These are phyloP conservation scores for Narthecium ossifragum DNA, from an alignment of 106 monocot genomes.

Conservation along the genomic window DNA sequence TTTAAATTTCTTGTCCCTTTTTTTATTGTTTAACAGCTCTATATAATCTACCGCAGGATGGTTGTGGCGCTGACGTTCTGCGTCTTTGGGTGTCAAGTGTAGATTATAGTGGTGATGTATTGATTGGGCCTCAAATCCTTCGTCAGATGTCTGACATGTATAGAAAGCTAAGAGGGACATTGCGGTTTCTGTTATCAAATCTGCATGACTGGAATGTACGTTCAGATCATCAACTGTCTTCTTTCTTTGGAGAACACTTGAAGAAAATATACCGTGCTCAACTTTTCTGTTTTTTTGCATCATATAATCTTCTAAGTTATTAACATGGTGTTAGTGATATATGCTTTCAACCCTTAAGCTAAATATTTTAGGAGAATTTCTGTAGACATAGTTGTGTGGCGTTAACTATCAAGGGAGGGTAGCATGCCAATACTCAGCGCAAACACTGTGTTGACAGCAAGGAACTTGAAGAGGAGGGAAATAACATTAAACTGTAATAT, in stretches of 20 bases:
- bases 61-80: conserved; percentile 96
- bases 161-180: conserved; percentile 86
- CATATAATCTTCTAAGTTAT: too few species aligned
- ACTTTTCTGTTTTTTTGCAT: too few species aligned
- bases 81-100: conserved; percentile 99
- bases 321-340: too few species aligned
- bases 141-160: conserved; percentile 98
- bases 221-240: conserved; percentile 17
- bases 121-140: conserved; percentile 88
- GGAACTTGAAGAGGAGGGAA: too few species aligned
- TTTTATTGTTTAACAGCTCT: conserved; percentile 2
- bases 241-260: not conserved
- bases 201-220: conserved; percentile 98
- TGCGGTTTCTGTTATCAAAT: conserved; percentile 92
- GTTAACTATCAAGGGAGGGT: too few species aligned
- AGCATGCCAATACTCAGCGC: too few species aligned
- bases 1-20: not conserved
- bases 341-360: too few species aligned
- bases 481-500: too few species aligned
- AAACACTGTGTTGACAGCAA: too few species aligned
- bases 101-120: conserved; percentile 89
- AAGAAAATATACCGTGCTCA: too few species aligned
- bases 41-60: conserved; percentile 44
- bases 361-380: too few species aligned
- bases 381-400: too few species aligned